A percentile compares a stretch with the other conserved stretches of the same genome.
Conservation (phyloP, 2,329 filamentous ascomycete genomes). For the Phyllosticta capitalensis region DNA sequence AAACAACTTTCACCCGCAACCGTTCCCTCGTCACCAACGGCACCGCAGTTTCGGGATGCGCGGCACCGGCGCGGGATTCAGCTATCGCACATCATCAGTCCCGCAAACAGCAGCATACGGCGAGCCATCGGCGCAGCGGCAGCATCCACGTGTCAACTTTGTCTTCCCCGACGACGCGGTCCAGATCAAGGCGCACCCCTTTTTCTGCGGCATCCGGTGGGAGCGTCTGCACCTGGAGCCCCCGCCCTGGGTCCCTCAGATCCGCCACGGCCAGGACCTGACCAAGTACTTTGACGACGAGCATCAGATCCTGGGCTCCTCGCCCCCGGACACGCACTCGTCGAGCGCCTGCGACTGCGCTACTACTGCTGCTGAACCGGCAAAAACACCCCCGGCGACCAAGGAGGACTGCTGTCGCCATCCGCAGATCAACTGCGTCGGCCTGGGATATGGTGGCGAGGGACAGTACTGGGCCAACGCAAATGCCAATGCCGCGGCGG, state of each 20-base stretch:
- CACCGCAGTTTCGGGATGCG: conserved; percentile 6
- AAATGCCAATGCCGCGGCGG: neutral
- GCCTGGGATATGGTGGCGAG: neutral
- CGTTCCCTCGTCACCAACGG: neutral
- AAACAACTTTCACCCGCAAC: conserved; percentile 43
- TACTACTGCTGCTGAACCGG: neutral
- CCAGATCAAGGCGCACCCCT: conserved; percentile 82
- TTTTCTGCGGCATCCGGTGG: conserved; percentile 77
- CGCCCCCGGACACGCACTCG: neutral
- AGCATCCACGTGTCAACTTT: conserved; percentile 37
- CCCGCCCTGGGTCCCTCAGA: conserved; percentile 72
- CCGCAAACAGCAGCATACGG: conserved; percentile 12
- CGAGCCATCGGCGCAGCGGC: conserved; percentile 31
- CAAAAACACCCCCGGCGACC: neutral
- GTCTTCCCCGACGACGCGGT: conserved; percentile 78
- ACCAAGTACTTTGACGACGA: conserved; percentile 89
- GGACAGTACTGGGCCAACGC: neutral
- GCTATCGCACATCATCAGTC: neutral
- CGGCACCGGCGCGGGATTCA: neutral
- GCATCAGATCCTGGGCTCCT: conserved; percentile 46
- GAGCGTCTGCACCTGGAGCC: conserved; percentile 57
- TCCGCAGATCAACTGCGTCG: neutral
- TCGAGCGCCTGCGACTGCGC: neutral
- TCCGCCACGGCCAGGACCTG: conserved; percentile 41
- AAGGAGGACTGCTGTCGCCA: neutral